Base-by-base conservation (phyloP, 768 basidiomycete species). In the Galerina sulciceps region DNA sequence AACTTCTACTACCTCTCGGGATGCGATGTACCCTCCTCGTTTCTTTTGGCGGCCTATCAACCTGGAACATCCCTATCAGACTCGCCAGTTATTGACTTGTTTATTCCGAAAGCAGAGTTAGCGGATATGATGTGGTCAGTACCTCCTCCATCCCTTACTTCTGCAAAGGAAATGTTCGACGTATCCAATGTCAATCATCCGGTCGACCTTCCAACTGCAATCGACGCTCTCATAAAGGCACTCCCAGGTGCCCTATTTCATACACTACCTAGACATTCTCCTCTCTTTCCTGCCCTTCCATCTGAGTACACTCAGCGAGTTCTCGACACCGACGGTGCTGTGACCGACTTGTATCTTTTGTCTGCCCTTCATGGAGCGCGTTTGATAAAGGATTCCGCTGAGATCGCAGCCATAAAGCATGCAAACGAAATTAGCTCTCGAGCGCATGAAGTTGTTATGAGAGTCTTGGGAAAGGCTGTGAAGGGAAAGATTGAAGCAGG, bases 371-470 rank as follows among this genome's bases (percentile, higher is more conserved):
- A 96, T 62, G 80, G 74, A 17, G 87, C 94, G 15, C 83, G 96
- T 8, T 75, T 98, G 37, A 86, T 81, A 59, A 99, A 98, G 75
- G 88, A 88, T 35, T 69, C 75, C 4, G 69, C 79, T 43, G 96
- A 98, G 73, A 85, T 99, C 51, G 79, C 78, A 9, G 74, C 83
- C 53, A 95, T 99, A 69, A 79, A 81, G 54, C 83, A 83, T 52
- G 96, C 96, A 0, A 94, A 93, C 68, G 81, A 83, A 53, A 94
- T 99, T 64, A 93, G 91, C 65, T 93, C 91, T 0, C 81, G 88
- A 2, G 96, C 96, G 4, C 96, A 98, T 63, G 93, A 95, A 73
- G 83, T 86, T 6, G 86, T 98, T 49, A 99, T 98, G 96, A 81
- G 92, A 8, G 88, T 96, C 9, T 81, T 97, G 13, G 95, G 95